These are phyloP conservation scores for Hypoxylon perforatum DNA, from an alignment of 495 filamentous ascomycete species.

Conservation along the genomic window DNA sequence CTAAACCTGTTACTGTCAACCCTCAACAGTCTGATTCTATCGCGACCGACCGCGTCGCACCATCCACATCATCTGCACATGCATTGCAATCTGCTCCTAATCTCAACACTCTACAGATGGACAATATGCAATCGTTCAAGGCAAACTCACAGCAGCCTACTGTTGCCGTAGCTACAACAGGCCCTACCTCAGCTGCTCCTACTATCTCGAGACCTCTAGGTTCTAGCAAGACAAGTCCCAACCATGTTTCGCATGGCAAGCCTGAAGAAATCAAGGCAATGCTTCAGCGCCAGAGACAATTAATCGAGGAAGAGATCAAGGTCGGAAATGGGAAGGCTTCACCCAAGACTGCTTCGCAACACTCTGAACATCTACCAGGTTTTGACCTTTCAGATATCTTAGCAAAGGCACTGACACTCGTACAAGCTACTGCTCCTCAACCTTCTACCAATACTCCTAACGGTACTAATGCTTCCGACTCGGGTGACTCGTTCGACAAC, in stretches of 20 bases:
- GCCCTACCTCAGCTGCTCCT: slow-evolving; percentile 37
- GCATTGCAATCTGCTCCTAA: slow-evolving; percentile 38
- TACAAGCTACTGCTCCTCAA: slow-evolving; percentile 57
- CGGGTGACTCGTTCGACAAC: slow-evolving; percentile 86
- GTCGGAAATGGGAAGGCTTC: slow-evolving; percentile 72
- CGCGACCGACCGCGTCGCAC: slow-evolving; percentile 42
- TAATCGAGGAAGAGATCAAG: slow-evolving; percentile 79
- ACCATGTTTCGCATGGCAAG: slow-evolving; percentile 85
- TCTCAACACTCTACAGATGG: slow-evolving; percentile 44
- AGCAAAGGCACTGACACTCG: slow-evolving; percentile 75
- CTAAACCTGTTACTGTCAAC: slow-evolving; percentile 45
- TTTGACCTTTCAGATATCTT: slow-evolving; percentile 82
- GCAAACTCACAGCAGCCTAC: slow-evolving; percentile 50
- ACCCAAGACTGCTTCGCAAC: slow-evolving; percentile 64
- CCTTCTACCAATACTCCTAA: slow-evolving; percentile 64
- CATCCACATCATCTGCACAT: slow-evolving; percentile 42
- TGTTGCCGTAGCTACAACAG: slow-evolving; percentile 42
- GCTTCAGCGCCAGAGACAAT: slow-evolving; percentile 79
- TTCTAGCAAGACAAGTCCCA: slow-evolving; percentile 64
- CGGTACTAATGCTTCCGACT: slow-evolving; percentile 65
- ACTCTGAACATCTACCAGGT: slow-evolving; percentile 71
- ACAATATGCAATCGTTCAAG: slow-evolving; percentile 52
- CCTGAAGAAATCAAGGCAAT: slow-evolving; percentile 86
- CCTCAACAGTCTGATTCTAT: slow-evolving; percentile 52
- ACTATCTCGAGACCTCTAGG: slow-evolving; percentile 46